These are phyloP conservation scores for Anaeromyces robustus DNA, from an alignment of 192 early-diverging fungal genomes.

Conservation along the genomic window DNA sequence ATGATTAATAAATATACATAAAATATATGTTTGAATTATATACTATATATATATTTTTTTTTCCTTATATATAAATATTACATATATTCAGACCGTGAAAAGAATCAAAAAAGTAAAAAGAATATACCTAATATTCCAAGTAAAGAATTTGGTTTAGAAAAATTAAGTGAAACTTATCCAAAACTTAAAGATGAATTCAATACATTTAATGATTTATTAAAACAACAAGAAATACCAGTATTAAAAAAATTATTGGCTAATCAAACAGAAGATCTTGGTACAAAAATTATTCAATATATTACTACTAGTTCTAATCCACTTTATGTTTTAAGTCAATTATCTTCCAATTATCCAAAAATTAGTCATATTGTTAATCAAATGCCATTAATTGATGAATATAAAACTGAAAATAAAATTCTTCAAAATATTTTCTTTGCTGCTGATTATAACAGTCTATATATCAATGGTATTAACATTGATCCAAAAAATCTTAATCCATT, in stretches of 20 bases:
- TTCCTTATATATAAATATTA: no score
- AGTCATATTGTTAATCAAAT: conserved; percentile 52
- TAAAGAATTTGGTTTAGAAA: background rate
- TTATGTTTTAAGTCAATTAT: conserved; percentile 38
- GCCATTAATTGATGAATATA: conserved; percentile 24
- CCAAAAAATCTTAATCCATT: conserved; percentile 44
- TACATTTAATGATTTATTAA: background rate
- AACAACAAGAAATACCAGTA: background rate
- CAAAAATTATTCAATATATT: conserved; percentile 62
- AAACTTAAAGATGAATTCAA: background rate
- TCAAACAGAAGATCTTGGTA: conserved; percentile 27
- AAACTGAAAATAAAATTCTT: conserved; percentile 16
- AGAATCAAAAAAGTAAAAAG: background rate
- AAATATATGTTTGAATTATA: no score
- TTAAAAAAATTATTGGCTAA: conserved; percentile 4
- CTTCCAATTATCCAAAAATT: conserved; percentile 81
- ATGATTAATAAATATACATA: no score
- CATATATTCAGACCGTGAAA: background rate
- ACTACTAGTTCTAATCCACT: conserved; percentile 43
- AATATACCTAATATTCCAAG: background rate
- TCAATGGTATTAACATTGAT: conserved; percentile 50
- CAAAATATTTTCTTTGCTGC: conserved; percentile 3
- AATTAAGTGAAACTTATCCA: background rate
- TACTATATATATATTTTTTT: no score
- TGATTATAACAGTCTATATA: conserved; percentile 23